Evolutionary conservation across 129 eudicot species (phyloP), one percentile per base, ranked within the genome.

Genomic region (Silybum marianum): DNA sequence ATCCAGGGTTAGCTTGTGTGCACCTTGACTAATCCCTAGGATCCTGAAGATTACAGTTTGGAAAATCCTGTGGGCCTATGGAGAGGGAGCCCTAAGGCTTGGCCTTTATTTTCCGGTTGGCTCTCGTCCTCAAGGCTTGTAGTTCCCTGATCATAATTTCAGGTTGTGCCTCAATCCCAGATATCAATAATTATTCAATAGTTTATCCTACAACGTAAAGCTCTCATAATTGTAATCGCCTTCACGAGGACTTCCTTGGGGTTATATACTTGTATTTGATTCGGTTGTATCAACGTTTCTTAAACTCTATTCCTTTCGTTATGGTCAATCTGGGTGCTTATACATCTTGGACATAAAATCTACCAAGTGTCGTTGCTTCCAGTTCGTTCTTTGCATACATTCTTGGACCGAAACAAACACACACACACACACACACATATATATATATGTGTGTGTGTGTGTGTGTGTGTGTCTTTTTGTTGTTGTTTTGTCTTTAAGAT

Each of bases 181-280:
- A 68, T 44, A 78, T 42, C 67, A 78, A 26, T 44, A 25, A 5
- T 42, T 68, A 9, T 46, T 38, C 25, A 14, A 14, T 77, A 22
- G 14, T 7, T 65, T 77, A 22, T 77, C 28, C 16, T 60, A 18
- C 66, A 67, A 39, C 40, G 74, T n/a, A 65, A 69, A 78, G 32
- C 76, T 28, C 13, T 46, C 14, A 25, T 51, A 69, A n/a, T 6
- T 69, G 69, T 69, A 38, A 69, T 9, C 21, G 46, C 30, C 75
- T 42, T 69, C 48, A 77, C 14, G 72, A 30, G 80, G 71, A 60
- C 71, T 12, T 60, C 26, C 34, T 14, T 46, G 6, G 36, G 36
- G n/a, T 76, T 14, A 69, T 78, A n/a, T n/a, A n/a, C n/a, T n/a
- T n/a, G n/a, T n/a, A 10, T 69, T 48, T 78, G 75, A 72, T 44